Evolutionary conservation across 495 filamentous ascomycete genomes (phyloP).

Genomic region (Sordaria brevicollis): DNA sequence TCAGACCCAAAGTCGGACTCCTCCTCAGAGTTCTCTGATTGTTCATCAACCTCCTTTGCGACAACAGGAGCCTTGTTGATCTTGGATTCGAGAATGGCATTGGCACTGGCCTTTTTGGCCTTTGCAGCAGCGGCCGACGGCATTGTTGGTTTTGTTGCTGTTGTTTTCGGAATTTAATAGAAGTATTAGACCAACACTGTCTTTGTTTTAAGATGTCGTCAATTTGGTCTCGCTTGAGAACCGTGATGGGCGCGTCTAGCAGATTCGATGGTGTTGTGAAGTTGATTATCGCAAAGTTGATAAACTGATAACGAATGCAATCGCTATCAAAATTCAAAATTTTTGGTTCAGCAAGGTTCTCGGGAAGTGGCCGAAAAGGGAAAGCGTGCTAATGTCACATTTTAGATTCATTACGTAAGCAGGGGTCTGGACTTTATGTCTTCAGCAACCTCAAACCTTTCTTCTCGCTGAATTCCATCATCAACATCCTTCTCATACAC

Average conservation of each 20-base stretch:
- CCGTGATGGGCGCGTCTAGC: background rate
- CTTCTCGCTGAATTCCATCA: background rate
- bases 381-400: background rate
- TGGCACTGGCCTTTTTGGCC: constrained; percentile 1
- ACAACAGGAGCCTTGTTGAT: background rate
- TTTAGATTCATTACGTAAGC: background rate
- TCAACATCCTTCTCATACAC: too few species aligned
- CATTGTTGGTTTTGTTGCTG: constrained; percentile 7
- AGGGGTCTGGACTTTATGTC: background rate
- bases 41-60: background rate
- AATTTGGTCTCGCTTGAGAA: background rate
- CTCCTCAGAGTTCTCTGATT: background rate
- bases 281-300: background rate
- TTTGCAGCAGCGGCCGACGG: constrained; percentile 9
- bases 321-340: constrained; percentile 1
- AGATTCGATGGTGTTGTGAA: background rate
- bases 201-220: background rate
- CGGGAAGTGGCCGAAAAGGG: background rate
- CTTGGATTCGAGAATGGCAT: background rate
- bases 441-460: background rate
- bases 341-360: constrained; percentile 5
- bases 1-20: background rate
- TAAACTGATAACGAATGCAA: background rate
- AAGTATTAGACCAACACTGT: background rate
- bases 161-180: background rate